Conservation (phyloP, 1,284 basidiomycete genomes). For the Ceratorhiza oryzae-sativae region DNA sequence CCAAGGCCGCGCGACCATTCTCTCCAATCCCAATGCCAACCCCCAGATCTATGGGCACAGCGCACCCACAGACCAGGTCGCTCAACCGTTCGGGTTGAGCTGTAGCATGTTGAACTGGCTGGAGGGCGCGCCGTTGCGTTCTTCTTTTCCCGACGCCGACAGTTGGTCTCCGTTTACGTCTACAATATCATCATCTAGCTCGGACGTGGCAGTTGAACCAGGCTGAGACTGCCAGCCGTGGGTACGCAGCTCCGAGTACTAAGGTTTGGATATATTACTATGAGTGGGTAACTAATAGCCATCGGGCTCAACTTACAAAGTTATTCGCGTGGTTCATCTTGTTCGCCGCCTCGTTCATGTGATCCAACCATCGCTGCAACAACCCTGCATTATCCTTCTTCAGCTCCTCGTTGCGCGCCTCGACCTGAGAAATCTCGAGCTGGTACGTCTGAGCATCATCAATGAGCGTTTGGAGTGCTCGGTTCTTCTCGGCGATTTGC, state of each 20-base stretch:
- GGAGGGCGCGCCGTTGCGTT: conserved; percentile 38
- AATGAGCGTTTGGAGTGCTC: conserved; percentile 88
- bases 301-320: conserved; percentile 37
- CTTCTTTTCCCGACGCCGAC: conserved; percentile 37
- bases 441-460: conserved; percentile 93
- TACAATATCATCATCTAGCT: conserved; percentile 34
- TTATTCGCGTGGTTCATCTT: conserved; percentile 90
- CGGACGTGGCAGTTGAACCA: conserved; percentile 26
- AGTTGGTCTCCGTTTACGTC: conserved; percentile 26
- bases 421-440: conserved; percentile 88
- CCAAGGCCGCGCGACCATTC: conserved; percentile 31
- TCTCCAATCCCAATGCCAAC: conserved; percentile 24
- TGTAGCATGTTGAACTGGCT: conserved; percentile 30
- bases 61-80: conserved; percentile 30
- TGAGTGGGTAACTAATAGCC: conserved; percentile 18
- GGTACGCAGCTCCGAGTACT: conserved; percentile 29
- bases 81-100: conserved; percentile 39
- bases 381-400: conserved; percentile 93
- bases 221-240: conserved; percentile 24
- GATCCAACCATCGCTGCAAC: conserved; percentile 93
- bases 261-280: conserved; percentile 19
- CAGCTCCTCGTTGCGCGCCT: conserved; percentile 83
- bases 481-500: conserved; percentile 86
- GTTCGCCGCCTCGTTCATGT: conserved; percentile 91
- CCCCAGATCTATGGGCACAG: conserved; percentile 18